These are phyloP conservation scores for Abortiporus biennis DNA, from an alignment of 1,284 basidiomycete genomes.

Conservation along the genomic window DNA sequence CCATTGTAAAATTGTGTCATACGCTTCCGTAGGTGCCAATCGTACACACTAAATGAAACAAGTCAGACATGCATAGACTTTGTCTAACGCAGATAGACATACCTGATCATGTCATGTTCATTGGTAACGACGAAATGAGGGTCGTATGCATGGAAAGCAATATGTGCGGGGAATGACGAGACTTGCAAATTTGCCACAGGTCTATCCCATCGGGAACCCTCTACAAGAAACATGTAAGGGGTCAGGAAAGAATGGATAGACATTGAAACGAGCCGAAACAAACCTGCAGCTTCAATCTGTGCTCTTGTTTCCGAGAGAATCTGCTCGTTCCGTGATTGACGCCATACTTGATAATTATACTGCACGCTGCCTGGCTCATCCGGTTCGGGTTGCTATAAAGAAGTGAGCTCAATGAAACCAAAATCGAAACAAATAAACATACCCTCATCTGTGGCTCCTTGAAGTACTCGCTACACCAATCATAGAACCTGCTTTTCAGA, in stretches of 20 bases:
- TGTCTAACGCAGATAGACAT: slow-evolving; percentile 24
- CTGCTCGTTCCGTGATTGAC: slow-evolving; percentile 86
- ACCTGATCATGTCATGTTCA: slow-evolving; percentile 85
- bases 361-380: slow-evolving; percentile 93
- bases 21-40: slow-evolving; percentile 82
- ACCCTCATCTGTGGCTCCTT: slow-evolving; percentile 98
- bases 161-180: slow-evolving; percentile 65
- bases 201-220: slow-evolving; percentile 69
- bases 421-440: slow-evolving; percentile 21
- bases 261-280: slow-evolving; percentile 22
- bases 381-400: slow-evolving; percentile 76
- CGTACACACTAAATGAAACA: slow-evolving; percentile 78
- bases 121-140: slow-evolving; percentile 84
- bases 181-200: slow-evolving; percentile 73
- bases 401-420: slow-evolving; percentile 7
- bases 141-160: slow-evolving; percentile 92
- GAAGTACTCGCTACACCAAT: slow-evolving; percentile 97
- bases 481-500: slow-evolving; percentile 88
- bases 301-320: slow-evolving; percentile 67
- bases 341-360: slow-evolving; percentile 96
- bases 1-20: slow-evolving; percentile 88
- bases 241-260: background rate
- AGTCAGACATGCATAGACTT: too few relatives aligned
- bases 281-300: slow-evolving; percentile 70
- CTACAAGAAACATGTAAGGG: slow-evolving; percentile 22